Evolutionary conservation across 108 stramenopile genomes (phyloP), one percentile per base, ranked within the genome.

Genomic region (Skeletonema potamos): DNA sequence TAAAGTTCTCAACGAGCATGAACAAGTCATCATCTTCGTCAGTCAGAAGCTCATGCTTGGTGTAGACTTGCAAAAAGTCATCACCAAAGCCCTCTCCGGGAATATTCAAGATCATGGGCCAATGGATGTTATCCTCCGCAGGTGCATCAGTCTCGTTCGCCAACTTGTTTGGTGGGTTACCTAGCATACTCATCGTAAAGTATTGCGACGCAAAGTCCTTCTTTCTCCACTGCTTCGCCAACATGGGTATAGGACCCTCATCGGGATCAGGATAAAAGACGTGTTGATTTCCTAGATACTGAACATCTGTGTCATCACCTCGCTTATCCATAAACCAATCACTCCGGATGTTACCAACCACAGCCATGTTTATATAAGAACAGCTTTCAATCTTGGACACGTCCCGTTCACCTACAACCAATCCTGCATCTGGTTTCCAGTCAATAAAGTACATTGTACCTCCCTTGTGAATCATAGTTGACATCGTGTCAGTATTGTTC

Each of bases 171-270:
- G 66, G 61, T 4, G 70, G 70, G 39, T 85, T 82, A 0, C 51
- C 84, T 58, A 76, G 58, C 58, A 81, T 74, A 48, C 48, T 48
- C 79, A 81, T 80, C 12, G 58, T 59, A 66, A 85, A 85, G 64
- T 85, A 85, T 37, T 85, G 84, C 4, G 46, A 60, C 3, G 84
- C 81, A 61, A 85, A 85, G 58, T 85, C 84, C 57, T 76, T 85
- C 55, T 85, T 85, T 8, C 84, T 66, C 84, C 84, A 85, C 37
- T 85, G 84, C 59, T 85, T 85, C 51, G 74, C 84, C 27, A 85
- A 68, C 26, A 58, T 55, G 20, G 84, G 84, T 8, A 72, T 54
- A 54, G 22, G 15, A 51, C 30, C 28, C 17, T 27, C 62, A 1
- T 27, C 68, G 15, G n/a, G 34, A 22, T 55, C 58, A 11, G 41